Evolutionary conservation across 2,329 filamentous ascomycete genomes (phyloP), one percentile per base, ranked within the genome.

Genomic region (Cyanodermella asteris): DNA sequence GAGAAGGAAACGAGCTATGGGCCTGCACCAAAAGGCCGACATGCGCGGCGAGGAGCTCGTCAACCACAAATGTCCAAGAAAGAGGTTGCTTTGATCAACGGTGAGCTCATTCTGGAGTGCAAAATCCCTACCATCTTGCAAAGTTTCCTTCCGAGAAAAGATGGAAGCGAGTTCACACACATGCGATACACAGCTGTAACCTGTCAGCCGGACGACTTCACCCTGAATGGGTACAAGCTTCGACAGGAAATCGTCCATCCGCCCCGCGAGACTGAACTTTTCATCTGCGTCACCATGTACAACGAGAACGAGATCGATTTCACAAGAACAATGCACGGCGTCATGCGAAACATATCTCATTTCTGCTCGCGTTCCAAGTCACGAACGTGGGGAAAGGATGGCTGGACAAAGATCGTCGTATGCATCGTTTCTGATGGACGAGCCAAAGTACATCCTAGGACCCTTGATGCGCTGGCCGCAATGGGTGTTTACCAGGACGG

Each of bases 141-240:
- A 62, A 91, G 81, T 45, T 97, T 97, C 52, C 55, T 97, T 32
- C 90, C 90, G 0, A 68, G 84, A 10, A 69, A 84, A 31, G 81
- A 93, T 43, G 84, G 91, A 46, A 62, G 84, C 33, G 87, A 97
- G 44, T 97, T 97, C 47, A 97, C 87, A 0, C 82, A 94, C 44
- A 94, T 94, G 84, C 72, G 87, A 27, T 97, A 97, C 47, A 93
- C 84, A 1, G 87, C 87, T 7, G 87, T 91, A n/a, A 97, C 87
- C 2, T 94, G 81, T 48, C 82, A 93, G 43, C 90, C 82, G 0
- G 82, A 93, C 46, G 81, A 94, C 44, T 94, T 91, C 40, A 75
- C 81, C 3, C 62, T 72, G 6, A 67, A 72, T 33, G 84, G 82
- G 2, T 97, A 93, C 56, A 87, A 90, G 43, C 55, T 97, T 40